Evolutionary conservation across 2,329 filamentous ascomycete genomes (phyloP), one percentile per base, ranked within the genome.

Genomic region (Aspergillus tamarii): DNA sequence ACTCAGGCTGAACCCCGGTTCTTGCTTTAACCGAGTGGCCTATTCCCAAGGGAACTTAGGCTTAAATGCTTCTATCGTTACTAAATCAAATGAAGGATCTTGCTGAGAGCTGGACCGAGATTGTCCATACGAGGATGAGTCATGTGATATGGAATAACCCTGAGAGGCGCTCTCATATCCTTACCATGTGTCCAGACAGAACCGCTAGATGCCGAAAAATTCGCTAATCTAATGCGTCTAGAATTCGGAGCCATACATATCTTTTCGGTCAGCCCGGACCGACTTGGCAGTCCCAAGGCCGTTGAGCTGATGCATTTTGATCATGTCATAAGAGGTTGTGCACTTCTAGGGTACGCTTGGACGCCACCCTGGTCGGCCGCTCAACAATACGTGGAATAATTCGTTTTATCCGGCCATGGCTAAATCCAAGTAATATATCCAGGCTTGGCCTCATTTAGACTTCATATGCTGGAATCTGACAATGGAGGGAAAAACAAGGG

Each of bases 201-300:
- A 50, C 26, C 21, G 14, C 50, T 26, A 60, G 61, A 60, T 54
- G 41, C n/a, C 32, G 48, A 46, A 28, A 28, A 21, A 19, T 19
- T 19, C 19, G 21, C 19, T 11, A 21, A 10, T 19, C 14, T 5
- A 14, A 28, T 26, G 23, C 21, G 28, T 57, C 32, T 23, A 39
- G 45, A 59, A 9, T 39, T 59, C 45, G 4, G n/a, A 9, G 21
- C 23, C 23, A 59, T 30, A 19, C 45, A 34, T 41, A 2, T 19
- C 16, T 30, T 9, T 30, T 30, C 46, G 26, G 46, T 23, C 23
- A 30, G 26, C 5, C 26, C 46, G 46, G 23, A 23, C 36, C 26
- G 63, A 56, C 53, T 61, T 61, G 64, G 64, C 32, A 46, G 52
- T 23, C n/a, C n/a, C 53, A 56, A 53, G 64, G 58, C 57, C 61